phyloP scores from a whole-genome alignment of 1,139 yeast genomes.

The Pichia sp. region DNA sequence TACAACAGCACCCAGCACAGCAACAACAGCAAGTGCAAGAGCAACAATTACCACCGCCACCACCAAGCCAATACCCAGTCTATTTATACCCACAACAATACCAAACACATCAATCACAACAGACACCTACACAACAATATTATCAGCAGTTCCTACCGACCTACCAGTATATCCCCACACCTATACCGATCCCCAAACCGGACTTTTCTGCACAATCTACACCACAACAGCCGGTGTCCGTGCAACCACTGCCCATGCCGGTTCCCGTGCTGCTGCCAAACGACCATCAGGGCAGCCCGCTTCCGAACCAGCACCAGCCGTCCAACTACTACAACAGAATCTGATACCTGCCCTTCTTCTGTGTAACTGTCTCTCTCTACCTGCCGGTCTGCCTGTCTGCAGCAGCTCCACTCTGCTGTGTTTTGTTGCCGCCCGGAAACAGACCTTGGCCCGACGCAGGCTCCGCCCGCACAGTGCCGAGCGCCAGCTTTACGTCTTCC shows the following conservation, averaged over 20 bases:
- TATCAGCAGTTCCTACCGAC: neutral
- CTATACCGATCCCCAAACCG: neutral
- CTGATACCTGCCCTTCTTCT: too few relatives aligned
- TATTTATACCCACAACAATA: neutral
- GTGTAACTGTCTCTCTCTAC: too few relatives aligned
- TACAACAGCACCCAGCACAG: neutral
- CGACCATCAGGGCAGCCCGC: neutral
- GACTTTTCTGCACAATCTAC: neutral
- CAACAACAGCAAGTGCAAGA: neutral
- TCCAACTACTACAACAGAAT: neutral
- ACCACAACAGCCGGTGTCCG: too few relatives aligned
- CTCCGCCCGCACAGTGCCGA: too few relatives aligned
- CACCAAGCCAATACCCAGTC: neutral
- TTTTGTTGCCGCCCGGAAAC: too few relatives aligned
- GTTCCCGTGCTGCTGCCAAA: neutral
- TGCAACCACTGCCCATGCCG: neutral
- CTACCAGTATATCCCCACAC: neutral
- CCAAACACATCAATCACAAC: neutral
- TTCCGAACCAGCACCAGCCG: too few relatives aligned
- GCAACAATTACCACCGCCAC: neutral
- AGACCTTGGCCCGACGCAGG: too few relatives aligned
- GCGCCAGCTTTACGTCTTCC: too few relatives aligned
- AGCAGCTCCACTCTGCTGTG: too few relatives aligned
- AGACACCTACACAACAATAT: neutral
- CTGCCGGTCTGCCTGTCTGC: too few relatives aligned